Percentiles rank a stretch among this genome's conserved stretches.
These are phyloP conservation scores for Schwanniomyces sp. DNA, from an alignment of 805 yeast species.

Conservation along the genomic window DNA sequence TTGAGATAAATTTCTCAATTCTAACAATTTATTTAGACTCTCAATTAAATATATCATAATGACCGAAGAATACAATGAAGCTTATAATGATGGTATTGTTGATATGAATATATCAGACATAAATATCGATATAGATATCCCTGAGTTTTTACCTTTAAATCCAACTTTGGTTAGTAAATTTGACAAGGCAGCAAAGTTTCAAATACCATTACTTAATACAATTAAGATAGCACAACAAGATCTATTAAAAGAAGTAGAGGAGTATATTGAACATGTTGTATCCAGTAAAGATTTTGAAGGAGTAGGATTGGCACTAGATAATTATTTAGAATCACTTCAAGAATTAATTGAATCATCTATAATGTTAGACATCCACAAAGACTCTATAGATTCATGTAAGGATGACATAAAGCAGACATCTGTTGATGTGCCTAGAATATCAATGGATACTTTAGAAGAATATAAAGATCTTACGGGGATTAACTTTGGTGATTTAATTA, in stretches of 20 bases:
- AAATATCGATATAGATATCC: conserved; percentile 1
- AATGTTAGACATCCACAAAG: conserved; percentile 9
- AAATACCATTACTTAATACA: background rate
- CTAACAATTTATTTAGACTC: background rate
- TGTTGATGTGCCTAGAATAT: conserved; percentile 19
- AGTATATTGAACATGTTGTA: conserved; percentile 12
- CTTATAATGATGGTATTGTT: background rate
- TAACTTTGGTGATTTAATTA: conserved; percentile 17
- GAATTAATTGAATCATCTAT: conserved; percentile 10
- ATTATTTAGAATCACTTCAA: conserved; percentile 13
- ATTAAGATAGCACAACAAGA: conserved; percentile 7
- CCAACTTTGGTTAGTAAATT: conserved; percentile 10
- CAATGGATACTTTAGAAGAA: conserved; percentile 18
- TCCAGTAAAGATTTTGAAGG: conserved; percentile 5
- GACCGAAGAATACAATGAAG: background rate
- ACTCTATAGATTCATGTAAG: conserved; percentile 14
- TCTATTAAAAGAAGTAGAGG: conserved; percentile 9
- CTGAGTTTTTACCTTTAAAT: conserved; percentile 15
- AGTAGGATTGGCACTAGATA: conserved; percentile 5
- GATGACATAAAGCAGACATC: conserved; percentile 16
- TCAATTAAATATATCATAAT: background rate
- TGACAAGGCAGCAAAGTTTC: conserved; percentile 12
- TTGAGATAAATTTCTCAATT: too few species aligned
- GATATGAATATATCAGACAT: background rate
- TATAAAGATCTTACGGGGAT: conserved; percentile 10